Conservation (phyloP, 108 stramenopile species). For the Parietichytrium sp. region DNA sequence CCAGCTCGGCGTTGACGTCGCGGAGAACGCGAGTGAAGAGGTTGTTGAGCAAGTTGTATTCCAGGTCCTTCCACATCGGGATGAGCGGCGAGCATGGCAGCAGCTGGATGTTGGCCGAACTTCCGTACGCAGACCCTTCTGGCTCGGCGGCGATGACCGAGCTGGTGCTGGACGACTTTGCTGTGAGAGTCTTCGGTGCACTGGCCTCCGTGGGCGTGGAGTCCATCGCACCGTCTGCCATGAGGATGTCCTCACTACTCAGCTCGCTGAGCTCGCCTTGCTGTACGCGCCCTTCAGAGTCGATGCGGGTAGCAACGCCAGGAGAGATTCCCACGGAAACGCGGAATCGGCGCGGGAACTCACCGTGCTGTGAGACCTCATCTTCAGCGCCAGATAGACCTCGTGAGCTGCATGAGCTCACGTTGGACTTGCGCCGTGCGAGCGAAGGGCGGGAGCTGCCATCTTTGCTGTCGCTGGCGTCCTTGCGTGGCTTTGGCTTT, state of each 20-base stretch:
- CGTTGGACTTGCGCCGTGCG: not conserved
- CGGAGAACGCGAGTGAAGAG: not conserved
- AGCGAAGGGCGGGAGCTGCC: no score
- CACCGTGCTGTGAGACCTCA: no score
- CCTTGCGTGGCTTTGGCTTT: not conserved
- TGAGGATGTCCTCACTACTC: not conserved
- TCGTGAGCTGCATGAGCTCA: not conserved
- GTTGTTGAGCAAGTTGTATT: slow-evolving; percentile 7
- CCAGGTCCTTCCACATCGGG: slow-evolving; percentile 23
- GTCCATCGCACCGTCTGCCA: not conserved
- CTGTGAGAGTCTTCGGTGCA: no score
- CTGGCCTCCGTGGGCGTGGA: no score
- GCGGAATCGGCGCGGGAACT: slow-evolving; percentile 13
- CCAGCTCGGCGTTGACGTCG: slow-evolving; percentile 14
- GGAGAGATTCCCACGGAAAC: slow-evolving; percentile 25
- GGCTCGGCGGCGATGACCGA: no score
- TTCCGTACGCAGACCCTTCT: slow-evolving; percentile 25
- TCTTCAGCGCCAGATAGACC: not conserved
- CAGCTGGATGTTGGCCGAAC: slow-evolving; percentile 15
- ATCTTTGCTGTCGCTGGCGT: no score
- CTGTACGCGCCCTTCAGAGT: not conserved
- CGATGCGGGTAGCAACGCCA: not conserved
- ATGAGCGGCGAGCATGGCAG: not conserved
- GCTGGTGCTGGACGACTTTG: no score
- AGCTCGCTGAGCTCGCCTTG: not conserved